These are phyloP conservation scores for Pythium oligandrum DNA, from an alignment of 352 stramenopile genomes.

Conservation along the genomic window DNA sequence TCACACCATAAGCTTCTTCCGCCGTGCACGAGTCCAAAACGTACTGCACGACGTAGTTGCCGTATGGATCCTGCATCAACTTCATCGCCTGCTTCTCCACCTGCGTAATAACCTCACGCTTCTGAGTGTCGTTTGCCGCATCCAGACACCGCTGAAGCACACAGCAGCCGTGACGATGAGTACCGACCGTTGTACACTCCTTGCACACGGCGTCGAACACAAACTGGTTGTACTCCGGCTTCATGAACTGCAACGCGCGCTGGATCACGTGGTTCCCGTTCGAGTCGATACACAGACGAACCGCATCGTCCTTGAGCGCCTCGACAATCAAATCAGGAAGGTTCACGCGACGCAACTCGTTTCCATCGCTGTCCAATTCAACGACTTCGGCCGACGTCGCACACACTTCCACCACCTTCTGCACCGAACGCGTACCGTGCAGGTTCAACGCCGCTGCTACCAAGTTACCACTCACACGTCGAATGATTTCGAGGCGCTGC, in stretches of 20 bases:
- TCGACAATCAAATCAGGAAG: slow-evolving; percentile 92
- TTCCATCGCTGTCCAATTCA: slow-evolving; percentile 40
- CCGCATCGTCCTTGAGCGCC: slow-evolving; percentile 90
- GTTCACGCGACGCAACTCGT: slow-evolving; percentile 31
- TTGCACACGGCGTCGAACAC: slow-evolving; percentile 96
- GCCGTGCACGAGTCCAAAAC: slow-evolving; percentile 84
- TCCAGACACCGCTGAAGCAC: slow-evolving; percentile 97
- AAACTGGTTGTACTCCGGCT: slow-evolving; percentile 93
- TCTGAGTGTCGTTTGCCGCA: slow-evolving; percentile 83
- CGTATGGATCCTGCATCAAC: slow-evolving; percentile 92
- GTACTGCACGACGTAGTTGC: slow-evolving; percentile 92
- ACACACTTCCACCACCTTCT: slow-evolving; percentile 98
- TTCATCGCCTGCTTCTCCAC: slow-evolving; percentile 97
- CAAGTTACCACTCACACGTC: slow-evolving; percentile 90
- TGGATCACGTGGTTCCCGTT: slow-evolving; percentile 99
- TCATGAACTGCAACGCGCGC: slow-evolving; percentile 93
- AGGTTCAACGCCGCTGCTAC: slow-evolving; percentile 96
- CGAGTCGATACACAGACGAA: slow-evolving; percentile 96
- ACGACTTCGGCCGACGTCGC: slow-evolving; percentile 71
- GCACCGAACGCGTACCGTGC: slow-evolving; percentile 97
- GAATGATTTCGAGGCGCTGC: slow-evolving; percentile 91
- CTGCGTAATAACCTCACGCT: slow-evolving; percentile 87
- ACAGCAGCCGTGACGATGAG: slow-evolving; percentile 96
- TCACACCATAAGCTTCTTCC: slow-evolving; percentile 78
- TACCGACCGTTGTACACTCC: slow-evolving; percentile 94